Evolutionary conservation across 257 asterid genomes (phyloP).

Genomic region (Capsicum baccatum): DNA sequence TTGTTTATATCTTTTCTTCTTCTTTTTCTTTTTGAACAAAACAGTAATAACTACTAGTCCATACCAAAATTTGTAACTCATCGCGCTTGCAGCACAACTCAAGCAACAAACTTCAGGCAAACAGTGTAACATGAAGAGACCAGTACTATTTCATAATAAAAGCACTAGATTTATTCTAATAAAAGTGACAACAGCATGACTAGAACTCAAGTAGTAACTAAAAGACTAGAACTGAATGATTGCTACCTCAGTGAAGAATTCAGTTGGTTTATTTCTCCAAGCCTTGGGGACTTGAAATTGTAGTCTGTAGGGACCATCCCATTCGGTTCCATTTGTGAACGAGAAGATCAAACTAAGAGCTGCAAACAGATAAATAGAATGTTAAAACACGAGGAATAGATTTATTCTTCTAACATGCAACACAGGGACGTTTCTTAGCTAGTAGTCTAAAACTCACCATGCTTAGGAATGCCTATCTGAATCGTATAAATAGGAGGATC

Average conservation of each 20-base stretch:
- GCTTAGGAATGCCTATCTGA: conserved; percentile 87
- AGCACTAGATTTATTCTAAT: not conserved
- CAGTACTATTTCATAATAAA: not conserved
- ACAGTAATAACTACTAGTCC: not conserved
- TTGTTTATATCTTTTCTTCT: not conserved
- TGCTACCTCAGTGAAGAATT: conserved; percentile 67
- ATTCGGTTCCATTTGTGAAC: conserved; percentile 78
- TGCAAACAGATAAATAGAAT: conserved; percentile 43
- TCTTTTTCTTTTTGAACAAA: not conserved
- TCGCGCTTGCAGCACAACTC: not conserved
- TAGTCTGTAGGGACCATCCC: conserved; percentile 90
- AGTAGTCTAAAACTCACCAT: conserved; percentile 48
- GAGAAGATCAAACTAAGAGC: conserved; percentile 85
- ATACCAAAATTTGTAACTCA: not conserved
- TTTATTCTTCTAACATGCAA: not conserved
- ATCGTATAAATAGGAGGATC: conserved; percentile 77
- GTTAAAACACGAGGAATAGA: not conserved
- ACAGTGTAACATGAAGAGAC: not conserved
- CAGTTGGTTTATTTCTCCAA: conserved; percentile 67
- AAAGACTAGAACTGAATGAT: conserved; percentile 5
- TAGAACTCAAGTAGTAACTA: not conserved
- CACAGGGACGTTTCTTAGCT: not conserved
- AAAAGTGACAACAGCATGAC: not conserved
- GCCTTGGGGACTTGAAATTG: conserved; percentile 79
- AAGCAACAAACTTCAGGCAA: not conserved